A percentile compares a stretch with the other conserved stretches of the same genome.
phyloP scores from a whole-genome alignment of 148 eudicot genomes.

The Chenopodium quinoa region DNA sequence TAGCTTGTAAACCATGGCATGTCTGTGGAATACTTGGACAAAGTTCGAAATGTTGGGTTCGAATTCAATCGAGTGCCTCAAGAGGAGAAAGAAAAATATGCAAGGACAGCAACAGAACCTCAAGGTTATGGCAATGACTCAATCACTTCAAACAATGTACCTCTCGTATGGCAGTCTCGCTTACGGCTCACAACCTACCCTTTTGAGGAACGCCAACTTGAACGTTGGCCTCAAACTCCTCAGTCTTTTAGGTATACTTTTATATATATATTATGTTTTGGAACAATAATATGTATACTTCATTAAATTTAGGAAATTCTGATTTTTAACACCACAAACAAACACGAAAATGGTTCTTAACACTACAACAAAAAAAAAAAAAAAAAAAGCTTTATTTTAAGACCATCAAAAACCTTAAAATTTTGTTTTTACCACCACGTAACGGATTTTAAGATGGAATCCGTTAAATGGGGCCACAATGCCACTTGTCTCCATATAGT shows the following conservation, averaged over 20 bases:
- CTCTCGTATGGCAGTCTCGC: slow-evolving; percentile 2
- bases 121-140: slow-evolving; percentile 17
- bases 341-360: no score
- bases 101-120: neutral
- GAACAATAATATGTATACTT: no score
- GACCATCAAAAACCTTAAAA: no score
- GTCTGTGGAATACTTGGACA: neutral
- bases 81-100: slow-evolving; percentile 15
- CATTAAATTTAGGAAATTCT: no score
- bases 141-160: slow-evolving; percentile 10
- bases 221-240: slow-evolving; percentile 15
- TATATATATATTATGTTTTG: no score
- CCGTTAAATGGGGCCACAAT: no score
- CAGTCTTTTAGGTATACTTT: neutral
- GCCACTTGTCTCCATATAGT: no score
- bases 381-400: no score
- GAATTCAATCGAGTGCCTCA: neutral
- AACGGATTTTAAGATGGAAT: no score
- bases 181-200: slow-evolving; percentile 10
- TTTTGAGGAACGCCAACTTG: neutral
- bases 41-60: slow-evolving; percentile 6
- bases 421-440: no score
- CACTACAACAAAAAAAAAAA: no score
- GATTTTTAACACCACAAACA: no score
- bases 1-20: slow-evolving; percentile 18